Conservation (phyloP, 108 stramenopile species). For the Epipyxis sp. region DNA sequence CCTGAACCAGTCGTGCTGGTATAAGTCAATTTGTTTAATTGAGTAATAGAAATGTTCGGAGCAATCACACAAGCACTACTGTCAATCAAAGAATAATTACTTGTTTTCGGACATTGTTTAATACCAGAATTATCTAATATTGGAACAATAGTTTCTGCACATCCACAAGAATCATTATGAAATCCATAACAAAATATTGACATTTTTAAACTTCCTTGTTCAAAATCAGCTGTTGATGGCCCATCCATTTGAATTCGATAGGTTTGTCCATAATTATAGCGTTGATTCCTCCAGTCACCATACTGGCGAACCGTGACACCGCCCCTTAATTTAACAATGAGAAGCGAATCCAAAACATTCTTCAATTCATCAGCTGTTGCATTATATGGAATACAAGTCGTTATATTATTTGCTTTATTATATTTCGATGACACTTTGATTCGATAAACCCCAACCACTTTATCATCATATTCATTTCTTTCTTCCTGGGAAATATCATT, state of each 20-base stretch:
- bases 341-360: slow-evolving; percentile 1
- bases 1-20: slow-evolving; percentile 17
- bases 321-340: background rate
- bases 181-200: background rate
- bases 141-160: slow-evolving; percentile 24
- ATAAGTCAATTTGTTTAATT: background rate
- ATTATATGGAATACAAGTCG: slow-evolving; percentile 19
- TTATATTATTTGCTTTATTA: background rate
- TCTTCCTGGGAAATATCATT: background rate
- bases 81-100: slow-evolving; percentile 1
- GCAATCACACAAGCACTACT: background rate
- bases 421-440: background rate
- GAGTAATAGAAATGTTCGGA: background rate
- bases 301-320: slow-evolving; percentile 3
- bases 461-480: background rate
- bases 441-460: slow-evolving; percentile 16
- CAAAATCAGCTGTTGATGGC: background rate
- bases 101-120: background rate
- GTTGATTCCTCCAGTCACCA: background rate
- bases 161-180: slow-evolving; percentile 1
- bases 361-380: slow-evolving; percentile 8
- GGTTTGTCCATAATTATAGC: background rate
- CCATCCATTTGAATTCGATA: slow-evolving; percentile 3
- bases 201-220: background rate
- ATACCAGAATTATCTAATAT: background rate